Conservation (phyloP, 2,329 filamentous ascomycete species). For the Cadophora sp. region DNA sequence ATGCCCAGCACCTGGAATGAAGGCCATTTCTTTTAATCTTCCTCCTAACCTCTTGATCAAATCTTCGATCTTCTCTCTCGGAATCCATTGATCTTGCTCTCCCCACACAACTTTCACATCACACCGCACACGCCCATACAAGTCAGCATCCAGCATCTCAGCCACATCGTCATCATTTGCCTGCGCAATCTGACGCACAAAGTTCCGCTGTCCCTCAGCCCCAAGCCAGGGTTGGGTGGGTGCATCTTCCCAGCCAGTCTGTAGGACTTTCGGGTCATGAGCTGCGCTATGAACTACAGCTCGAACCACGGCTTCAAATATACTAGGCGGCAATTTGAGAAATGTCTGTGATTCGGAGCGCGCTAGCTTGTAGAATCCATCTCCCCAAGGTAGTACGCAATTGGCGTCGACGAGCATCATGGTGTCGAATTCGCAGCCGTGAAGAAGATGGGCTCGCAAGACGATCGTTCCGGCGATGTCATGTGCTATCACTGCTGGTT, state of each 20-base stretch:
- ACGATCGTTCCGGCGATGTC: slow-evolving; percentile 12
- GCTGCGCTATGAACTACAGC: not conserved
- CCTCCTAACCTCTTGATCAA: not conserved
- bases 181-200: not conserved
- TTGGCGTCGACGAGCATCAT: slow-evolving; percentile 17
- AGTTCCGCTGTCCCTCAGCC: not conserved
- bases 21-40: slow-evolving; percentile 4
- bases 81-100: slow-evolving; percentile 14
- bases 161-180: slow-evolving; percentile 12
- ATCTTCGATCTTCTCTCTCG: slow-evolving; percentile 1
- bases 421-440: slow-evolving; percentile 5
- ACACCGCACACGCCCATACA: slow-evolving; percentile 1
- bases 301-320: slow-evolving; percentile 4
- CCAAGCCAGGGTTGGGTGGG: not conserved
- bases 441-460: slow-evolving; percentile 6
- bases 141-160: slow-evolving; percentile 8
- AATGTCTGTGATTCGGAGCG: slow-evolving; percentile 3
- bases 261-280: not conserved
- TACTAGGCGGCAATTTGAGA: not conserved
- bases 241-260: not conserved
- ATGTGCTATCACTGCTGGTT: slow-evolving; percentile 1
- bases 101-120: slow-evolving; percentile 12
- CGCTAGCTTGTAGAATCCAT: slow-evolving; percentile 11
- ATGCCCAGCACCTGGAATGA: slow-evolving; percentile 7
- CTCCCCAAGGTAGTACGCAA: slow-evolving; percentile 6